Percentiles rank a stretch among this genome's conserved stretches.
Conservation (phyloP, 208 protist species). For the Blastocrithidia nonstop region DNA sequence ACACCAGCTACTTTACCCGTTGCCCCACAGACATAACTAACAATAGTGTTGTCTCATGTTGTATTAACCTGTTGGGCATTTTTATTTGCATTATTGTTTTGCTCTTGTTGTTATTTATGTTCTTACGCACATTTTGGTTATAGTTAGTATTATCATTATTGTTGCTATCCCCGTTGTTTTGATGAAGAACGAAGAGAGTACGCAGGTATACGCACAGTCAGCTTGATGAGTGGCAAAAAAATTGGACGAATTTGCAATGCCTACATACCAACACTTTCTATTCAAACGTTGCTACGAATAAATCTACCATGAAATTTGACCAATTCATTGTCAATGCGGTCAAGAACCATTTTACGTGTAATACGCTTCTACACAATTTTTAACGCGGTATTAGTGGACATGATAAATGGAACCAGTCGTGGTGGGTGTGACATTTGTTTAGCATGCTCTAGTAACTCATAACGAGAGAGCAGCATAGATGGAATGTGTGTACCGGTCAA, state of each 20-base stretch:
- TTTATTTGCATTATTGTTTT: too few relatives aligned
- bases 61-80: too few relatives aligned
- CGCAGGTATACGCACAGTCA: conserved; percentile 22
- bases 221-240: conserved; percentile 67
- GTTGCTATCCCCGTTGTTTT: too few relatives aligned
- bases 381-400: conserved; percentile 77
- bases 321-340: conserved; percentile 64
- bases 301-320: conserved; percentile 78
- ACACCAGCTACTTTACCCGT: conserved; percentile 71
- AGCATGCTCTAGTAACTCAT: conserved; percentile 66
- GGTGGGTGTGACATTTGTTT: conserved; percentile 40
- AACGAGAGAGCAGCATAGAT: conserved; percentile 79
- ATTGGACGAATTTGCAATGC: conserved; percentile 51
- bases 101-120: too few relatives aligned
- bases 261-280: conserved; percentile 49
- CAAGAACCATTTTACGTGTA: conserved; percentile 30
- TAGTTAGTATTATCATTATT: too few relatives aligned
- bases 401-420: conserved; percentile 67
- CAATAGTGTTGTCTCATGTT: too few relatives aligned
- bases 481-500: conserved; percentile 63
- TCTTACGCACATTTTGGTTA: too few relatives aligned
- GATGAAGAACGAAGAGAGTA: too few relatives aligned
- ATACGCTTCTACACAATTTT: conserved; percentile 58
- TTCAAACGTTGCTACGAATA: conserved; percentile 50
- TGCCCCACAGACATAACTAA: conserved; percentile 82